Evolutionary conservation across 306 rosid genomes (phyloP).

Genomic region (Fagus sylvatica): DNA sequence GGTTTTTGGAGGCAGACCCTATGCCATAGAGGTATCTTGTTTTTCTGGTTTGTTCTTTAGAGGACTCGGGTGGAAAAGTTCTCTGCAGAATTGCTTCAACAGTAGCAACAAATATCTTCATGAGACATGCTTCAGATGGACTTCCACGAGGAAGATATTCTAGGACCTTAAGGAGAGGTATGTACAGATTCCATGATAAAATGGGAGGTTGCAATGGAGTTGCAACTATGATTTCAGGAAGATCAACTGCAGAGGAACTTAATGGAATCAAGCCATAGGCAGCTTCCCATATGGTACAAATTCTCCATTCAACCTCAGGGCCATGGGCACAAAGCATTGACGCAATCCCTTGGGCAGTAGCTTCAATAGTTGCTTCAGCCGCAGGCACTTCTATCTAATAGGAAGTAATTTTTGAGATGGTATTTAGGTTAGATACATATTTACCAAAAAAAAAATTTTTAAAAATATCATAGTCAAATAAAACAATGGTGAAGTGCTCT

Average conservation of each 20-base stretch:
- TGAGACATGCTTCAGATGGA: constrained; percentile 97
- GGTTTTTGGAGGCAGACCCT: constrained; percentile 87
- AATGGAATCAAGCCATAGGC: constrained; percentile 95
- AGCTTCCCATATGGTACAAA: constrained; percentile 99
- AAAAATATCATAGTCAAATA: background rate
- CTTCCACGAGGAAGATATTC: constrained; percentile 99
- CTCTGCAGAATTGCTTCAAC: constrained; percentile 95
- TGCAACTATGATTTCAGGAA: constrained; percentile 91
- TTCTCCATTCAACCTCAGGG: constrained; percentile 99
- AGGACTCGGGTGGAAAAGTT: constrained; percentile 74
- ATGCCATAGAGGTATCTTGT: constrained; percentile 62
- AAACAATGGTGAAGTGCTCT: constrained; percentile 1
- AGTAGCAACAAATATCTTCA: constrained; percentile 96
- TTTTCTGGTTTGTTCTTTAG: constrained; percentile 75
- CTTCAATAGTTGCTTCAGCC: constrained; percentile 91
- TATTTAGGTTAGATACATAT: constrained; percentile 6
- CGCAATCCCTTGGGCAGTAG: constrained; percentile 98
- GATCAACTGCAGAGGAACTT: constrained; percentile 95
- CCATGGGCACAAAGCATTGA: constrained; percentile 99
- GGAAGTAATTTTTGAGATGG: constrained; percentile 17
- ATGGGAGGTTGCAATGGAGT: constrained; percentile 89
- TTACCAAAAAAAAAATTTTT: background rate
- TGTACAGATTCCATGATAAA: constrained; percentile 92
- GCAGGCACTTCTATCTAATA: constrained; percentile 91
- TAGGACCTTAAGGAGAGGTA: constrained; percentile 91